These are phyloP conservation scores for Periconia sp. DNA, from an alignment of 2,329 filamentous ascomycete species.

Conservation along the genomic window DNA sequence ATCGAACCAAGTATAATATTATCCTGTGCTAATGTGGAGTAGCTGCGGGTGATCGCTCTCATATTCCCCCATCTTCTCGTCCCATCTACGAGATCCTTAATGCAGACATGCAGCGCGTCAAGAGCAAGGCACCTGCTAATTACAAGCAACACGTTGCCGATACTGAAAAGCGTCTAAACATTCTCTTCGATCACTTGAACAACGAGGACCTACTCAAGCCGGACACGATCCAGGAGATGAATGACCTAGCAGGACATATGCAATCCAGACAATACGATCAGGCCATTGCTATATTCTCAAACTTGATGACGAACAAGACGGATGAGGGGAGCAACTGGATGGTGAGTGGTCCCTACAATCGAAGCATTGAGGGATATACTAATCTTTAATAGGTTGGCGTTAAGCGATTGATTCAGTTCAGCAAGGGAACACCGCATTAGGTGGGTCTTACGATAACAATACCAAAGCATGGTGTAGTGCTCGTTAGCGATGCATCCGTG, in stretches of 20 bases:
- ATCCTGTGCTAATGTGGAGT: constrained; percentile 25
- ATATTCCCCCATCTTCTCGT: constrained; percentile 80
- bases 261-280: constrained; percentile 52
- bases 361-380: constrained; percentile 1
- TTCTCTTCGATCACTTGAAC: constrained; percentile 97
- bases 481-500: too few species aligned
- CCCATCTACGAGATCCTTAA: constrained; percentile 81
- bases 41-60: constrained; percentile 81
- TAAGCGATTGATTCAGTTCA: constrained; percentile 47
- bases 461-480: neutral
- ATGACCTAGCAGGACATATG: constrained; percentile 57
- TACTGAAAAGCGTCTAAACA: constrained; percentile 87
- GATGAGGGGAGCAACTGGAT: constrained; percentile 60
- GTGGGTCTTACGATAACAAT: neutral
- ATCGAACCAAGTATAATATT: neutral
- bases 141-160: constrained; percentile 91
- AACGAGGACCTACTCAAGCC: constrained; percentile 88
- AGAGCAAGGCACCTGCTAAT: constrained; percentile 80
- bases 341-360: constrained; percentile 44
- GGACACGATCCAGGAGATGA: constrained; percentile 73
- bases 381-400: constrained; percentile 38
- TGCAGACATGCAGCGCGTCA: constrained; percentile 87
- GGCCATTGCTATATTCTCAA: constrained; percentile 51
- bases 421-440: constrained; percentile 39
- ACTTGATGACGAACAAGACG: constrained; percentile 55